These are phyloP conservation scores for Penicillium diatomitis DNA, from an alignment of 495 filamentous ascomycete genomes.

Conservation along the genomic window DNA sequence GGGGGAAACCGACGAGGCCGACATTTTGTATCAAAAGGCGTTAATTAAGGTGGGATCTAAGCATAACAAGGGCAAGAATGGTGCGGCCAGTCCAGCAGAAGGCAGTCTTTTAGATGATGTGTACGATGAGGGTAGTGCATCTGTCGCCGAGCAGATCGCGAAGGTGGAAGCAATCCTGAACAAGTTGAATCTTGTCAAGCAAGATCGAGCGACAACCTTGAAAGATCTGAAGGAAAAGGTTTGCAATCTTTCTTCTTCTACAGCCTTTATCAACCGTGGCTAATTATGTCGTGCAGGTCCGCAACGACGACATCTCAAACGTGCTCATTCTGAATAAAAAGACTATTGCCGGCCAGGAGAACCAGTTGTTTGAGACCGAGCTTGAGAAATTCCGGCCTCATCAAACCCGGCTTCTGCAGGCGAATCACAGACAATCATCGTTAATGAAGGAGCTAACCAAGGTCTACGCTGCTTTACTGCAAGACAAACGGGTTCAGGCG, in stretches of 20 bases:
- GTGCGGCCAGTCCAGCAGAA: constrained; percentile 57
- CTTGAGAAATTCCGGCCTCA: constrained; percentile 94
- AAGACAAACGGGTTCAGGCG: constrained; percentile 86
- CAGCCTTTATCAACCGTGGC: neutral
- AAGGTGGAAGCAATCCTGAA: constrained; percentile 86
- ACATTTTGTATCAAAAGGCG: constrained; percentile 80
- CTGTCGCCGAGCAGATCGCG: constrained; percentile 81
- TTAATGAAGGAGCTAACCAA: constrained; percentile 92
- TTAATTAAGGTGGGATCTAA: constrained; percentile 56
- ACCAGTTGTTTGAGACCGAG: constrained; percentile 82
- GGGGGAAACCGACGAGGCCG: constrained; percentile 78
- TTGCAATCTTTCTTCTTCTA: neutral
- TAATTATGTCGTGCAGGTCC: constrained; percentile 50
- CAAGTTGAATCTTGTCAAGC: constrained; percentile 84
- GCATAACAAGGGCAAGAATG: constrained; percentile 53
- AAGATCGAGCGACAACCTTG: constrained; percentile 80
- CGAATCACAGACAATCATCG: constrained; percentile 85
- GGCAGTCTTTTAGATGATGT: constrained; percentile 84
- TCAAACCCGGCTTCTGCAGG: constrained; percentile 82
- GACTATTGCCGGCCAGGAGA: constrained; percentile 73
- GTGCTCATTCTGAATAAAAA: constrained; percentile 97
- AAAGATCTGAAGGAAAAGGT: constrained; percentile 98
- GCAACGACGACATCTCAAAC: constrained; percentile 93
- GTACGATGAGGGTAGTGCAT: constrained; percentile 68
- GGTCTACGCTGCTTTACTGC: constrained; percentile 77